Evolutionary conservation across 169 alveolate genomes (phyloP).

Genomic region (Fabrea salina): DNA sequence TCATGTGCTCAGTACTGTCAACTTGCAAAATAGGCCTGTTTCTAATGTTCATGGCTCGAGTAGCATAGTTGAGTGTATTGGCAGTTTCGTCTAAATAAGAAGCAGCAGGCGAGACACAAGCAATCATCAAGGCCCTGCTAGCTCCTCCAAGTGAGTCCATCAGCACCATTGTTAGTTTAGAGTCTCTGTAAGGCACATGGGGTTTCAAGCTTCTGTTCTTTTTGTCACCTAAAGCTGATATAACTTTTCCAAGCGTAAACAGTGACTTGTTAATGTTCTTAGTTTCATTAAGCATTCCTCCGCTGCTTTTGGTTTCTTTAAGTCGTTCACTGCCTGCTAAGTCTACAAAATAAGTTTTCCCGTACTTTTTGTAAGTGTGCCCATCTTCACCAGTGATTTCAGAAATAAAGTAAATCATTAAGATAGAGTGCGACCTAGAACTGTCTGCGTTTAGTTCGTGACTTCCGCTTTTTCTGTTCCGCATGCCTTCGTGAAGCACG

Average conservation of each 20-base stretch:
- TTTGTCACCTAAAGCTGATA: constrained; percentile 72
- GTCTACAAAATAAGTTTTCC: constrained; percentile 81
- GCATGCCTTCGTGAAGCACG: constrained; percentile 86
- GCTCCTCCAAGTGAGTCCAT: constrained; percentile 88
- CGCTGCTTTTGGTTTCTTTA: constrained; percentile 73
- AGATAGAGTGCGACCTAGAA: constrained; percentile 78
- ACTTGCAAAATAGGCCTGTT: constrained; percentile 70
- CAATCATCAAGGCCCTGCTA: constrained; percentile 83
- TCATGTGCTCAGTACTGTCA: constrained; percentile 71
- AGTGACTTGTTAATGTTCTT: constrained; percentile 72
- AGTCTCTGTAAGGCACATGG: constrained; percentile 83
- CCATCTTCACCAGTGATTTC: constrained; percentile 73
- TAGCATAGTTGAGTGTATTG: constrained; percentile 79
- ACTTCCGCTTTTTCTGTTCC: constrained; percentile 76
- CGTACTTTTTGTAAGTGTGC: constrained; percentile 72
- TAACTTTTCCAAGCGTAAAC: constrained; percentile 75
- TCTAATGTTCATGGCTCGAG: constrained; percentile 83
- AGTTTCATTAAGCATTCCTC: constrained; percentile 80
- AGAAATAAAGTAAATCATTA: constrained; percentile 77
- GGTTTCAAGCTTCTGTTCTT: constrained; percentile 42
- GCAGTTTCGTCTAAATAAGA: constrained; percentile 76
- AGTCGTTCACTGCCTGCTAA: constrained; percentile 86
- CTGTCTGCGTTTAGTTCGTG: constrained; percentile 81
- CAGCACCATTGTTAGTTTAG: constrained; percentile 80
- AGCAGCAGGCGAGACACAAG: constrained; percentile 75